These are phyloP conservation scores for Phylloporus scabripes DNA, from an alignment of 768 basidiomycete species.

Conservation along the genomic window DNA sequence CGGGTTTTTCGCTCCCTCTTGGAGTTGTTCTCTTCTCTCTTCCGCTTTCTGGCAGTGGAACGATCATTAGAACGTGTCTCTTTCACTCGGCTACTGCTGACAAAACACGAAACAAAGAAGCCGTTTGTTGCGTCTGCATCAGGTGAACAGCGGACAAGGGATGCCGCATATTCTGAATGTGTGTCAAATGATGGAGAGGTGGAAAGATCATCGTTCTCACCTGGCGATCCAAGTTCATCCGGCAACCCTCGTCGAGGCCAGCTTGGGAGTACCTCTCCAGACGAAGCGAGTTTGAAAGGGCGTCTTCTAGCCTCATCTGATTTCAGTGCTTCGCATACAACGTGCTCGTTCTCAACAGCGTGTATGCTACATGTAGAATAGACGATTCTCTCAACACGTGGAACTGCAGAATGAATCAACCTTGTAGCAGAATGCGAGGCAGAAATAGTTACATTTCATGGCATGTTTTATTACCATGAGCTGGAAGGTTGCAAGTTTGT, in stretches of 20 bases:
- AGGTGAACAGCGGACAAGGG: constrained; percentile 67
- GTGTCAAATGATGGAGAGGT: not conserved
- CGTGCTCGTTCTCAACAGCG: constrained; percentile 87
- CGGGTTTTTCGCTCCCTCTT: constrained; percentile 17
- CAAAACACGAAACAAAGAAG: constrained; percentile 96
- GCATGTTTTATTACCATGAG: constrained; percentile 89
- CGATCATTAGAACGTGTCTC: constrained; percentile 1
- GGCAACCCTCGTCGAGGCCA: constrained; percentile 80
- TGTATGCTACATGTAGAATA: constrained; percentile 99
- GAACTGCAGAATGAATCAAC: constrained; percentile 46
- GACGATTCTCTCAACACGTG: constrained; percentile 71
- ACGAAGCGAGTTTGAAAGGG: constrained; percentile 65
- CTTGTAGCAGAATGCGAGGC: constrained; percentile 16
- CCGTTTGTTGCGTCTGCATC: constrained; percentile 90
- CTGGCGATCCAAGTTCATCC: constrained; percentile 54
- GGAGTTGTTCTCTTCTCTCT: constrained; percentile 12
- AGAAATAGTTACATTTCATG: constrained; percentile 67
- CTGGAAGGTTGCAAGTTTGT: constrained; percentile 85
- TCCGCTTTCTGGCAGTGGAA: constrained; percentile 23
- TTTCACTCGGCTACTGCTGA: constrained; percentile 23
- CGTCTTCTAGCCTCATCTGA: constrained; percentile 60
- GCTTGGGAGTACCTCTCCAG: constrained; percentile 60
- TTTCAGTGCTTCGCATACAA: constrained; percentile 67
- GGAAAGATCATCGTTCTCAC: constrained; percentile 30
- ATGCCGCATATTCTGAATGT: constrained; percentile 48